Base-by-base conservation (phyloP, 495 filamentous ascomycete genomes). In the Aspergillus taichungensis region DNA sequence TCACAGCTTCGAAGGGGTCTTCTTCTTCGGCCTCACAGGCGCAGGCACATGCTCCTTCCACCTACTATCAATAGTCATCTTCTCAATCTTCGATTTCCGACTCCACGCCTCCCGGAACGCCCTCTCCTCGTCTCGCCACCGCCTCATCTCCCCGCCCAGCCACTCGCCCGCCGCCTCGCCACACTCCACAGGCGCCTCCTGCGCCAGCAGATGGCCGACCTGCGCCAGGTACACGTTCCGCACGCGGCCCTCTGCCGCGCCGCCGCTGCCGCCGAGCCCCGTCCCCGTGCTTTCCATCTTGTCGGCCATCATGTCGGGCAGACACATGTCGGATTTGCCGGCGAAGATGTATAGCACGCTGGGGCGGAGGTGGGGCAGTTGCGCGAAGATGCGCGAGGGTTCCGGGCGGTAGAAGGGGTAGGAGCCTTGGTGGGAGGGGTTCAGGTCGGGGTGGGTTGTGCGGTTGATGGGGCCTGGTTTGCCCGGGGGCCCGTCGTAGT, bases 271-370 rank as follows among this genome's bases (percentile, higher is more conserved):
- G 6, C 73, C 73, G 5, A 73, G 44, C 3, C 72, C 73, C 1
- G 53, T 63, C 0, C 74, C 74, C 0, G 74, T 77, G 11, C 54
- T 56, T 1, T 63, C 50, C 32, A 76, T 51, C 47, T 72, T 75
- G 30, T 69, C 68, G 7, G 64, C 60, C 18, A 67, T 64, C 64
- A 68, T 62, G 12, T 57, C 46, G 0, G 83, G 78, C 0, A 54
- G 32, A 18, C 78, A 84, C 50, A 95, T 71, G 6, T 77, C 61
- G 8, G 81, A 87, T 30, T 72, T 65, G 6, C 63, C 76, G 28
- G 80, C 91, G 60, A 90, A 88, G 37, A 96, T 68, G 64, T 88
- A 98, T 13, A 95, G 66, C 13, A 85, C 82, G n/a, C 79, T 82
- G 0, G 91, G 88, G 2, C 84, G 76, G 30, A 98, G 64, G 47